Base-by-base conservation (phyloP, 768 basidiomycete species). In the Dentipellis fragilis region DNA sequence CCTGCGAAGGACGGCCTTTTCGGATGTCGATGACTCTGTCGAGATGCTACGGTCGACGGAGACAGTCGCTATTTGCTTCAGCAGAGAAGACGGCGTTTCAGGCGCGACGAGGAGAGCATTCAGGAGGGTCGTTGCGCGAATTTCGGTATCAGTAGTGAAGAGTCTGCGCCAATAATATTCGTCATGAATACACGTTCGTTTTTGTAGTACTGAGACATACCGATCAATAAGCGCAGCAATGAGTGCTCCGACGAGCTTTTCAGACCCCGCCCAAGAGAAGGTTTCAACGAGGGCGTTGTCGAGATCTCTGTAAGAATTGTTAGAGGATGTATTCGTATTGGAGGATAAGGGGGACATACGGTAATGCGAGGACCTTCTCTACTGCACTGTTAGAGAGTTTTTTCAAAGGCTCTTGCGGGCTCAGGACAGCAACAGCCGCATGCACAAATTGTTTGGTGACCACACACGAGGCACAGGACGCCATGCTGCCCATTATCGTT, bases 201-300 rank as follows among this genome's bases (percentile, higher is more conserved):
- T n/a, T 9, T 16, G 19, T 17, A 4, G 14, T 5, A 7, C 9
- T 9, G n/a, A 39, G 60, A 74, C 80, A 61, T 65, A 75, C 75
- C 65, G 64, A 51, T 65, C 63, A 14, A 73, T 56, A 17, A 85
- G 62, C 2, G 67, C 65, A 29, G 68, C 65, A 14, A 81, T 59
- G n/a, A 87, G 63, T 0, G 84, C 83, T 16, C 66, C 61, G n/a
- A 84, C 48, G 21, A 89, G 70, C 58, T 77, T 80, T 52, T 84
- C 79, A 3, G 74, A 74, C 34, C 83, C 83, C 49, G 73, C 64
- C 72, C 79, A 80, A 19, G 65, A 62, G 49, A 75, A 67, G 0
- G 71, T 68, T 19, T 70, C 67, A n/a, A 70, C 68, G 10, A 84
- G 61, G 50, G 80, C 77, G 21, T 77, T 71, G 8, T 76, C 66